These are phyloP conservation scores for Pachysandra terminalis DNA, from an alignment of 164 flowering plant genomes.

Conservation along the genomic window DNA sequence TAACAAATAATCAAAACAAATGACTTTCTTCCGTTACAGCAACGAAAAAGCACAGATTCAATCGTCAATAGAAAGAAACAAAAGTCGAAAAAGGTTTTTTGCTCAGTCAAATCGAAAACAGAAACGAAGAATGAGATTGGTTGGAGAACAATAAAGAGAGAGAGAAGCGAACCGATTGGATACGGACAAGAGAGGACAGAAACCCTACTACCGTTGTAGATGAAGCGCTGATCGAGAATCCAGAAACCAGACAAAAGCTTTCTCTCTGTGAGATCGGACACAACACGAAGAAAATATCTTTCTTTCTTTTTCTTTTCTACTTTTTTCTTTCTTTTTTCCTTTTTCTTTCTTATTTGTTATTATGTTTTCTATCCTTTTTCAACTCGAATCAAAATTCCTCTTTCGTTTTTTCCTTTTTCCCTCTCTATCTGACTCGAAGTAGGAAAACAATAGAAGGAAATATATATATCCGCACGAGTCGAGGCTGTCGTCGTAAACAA, in stretches of 20 bases:
- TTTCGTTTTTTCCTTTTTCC: too few relatives aligned
- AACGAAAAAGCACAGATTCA: neutral
- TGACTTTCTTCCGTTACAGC: neutral
- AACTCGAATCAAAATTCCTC: neutral
- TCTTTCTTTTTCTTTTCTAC: neutral
- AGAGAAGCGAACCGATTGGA: neutral
- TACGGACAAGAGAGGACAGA: neutral
- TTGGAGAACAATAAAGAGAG: neutral
- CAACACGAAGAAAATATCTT: neutral
- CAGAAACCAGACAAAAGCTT: constrained; percentile 10
- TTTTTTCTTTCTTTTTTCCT: too few relatives aligned
- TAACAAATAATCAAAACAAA: too few relatives aligned
- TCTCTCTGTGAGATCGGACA: neutral
- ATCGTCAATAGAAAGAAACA: neutral
- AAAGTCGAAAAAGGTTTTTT: neutral
- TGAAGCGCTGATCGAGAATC: neutral
- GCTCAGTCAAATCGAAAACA: too few relatives aligned
- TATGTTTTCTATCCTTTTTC: neutral
- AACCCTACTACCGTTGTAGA: constrained; percentile 2
- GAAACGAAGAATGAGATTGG: too few relatives aligned
- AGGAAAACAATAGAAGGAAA: neutral
- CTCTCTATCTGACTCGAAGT: neutral
- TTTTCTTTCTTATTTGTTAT: too few relatives aligned
- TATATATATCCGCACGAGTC: neutral
- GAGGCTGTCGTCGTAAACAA: constrained; percentile 2